Evolutionary conservation across 179 eudicot species (phyloP), one percentile per base, ranked within the genome.

Genomic region (Silene noctiflora): DNA sequence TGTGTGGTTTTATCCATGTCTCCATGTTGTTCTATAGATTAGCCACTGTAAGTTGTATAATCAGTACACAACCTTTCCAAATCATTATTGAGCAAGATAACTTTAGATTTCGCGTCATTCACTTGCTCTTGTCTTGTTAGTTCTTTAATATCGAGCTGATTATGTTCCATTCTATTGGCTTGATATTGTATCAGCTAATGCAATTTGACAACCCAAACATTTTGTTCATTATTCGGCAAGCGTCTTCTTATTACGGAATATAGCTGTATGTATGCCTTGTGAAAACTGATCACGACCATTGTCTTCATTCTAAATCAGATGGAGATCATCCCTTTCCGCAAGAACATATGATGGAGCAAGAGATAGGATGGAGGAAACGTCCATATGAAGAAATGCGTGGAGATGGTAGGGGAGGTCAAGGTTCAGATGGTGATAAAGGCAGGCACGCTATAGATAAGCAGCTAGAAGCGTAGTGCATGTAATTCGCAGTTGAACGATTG

Each of bases 331-430:
- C 75, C 65, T 79, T 81, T 69, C 83, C 83, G n/a, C 87, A 83
- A 72, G 83, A 83, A 35, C 87, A 76, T 44, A 44, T 84, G 77
- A 53, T 84, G 77, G 88, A 79, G 59, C 86, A 76, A 64, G 83
- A 81, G 22, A 80, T 56, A 51, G 85, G 82, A 22, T 75, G 86
- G 86, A 73, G 84, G 78, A 86, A 83, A 76, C 85, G 81, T 4
- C 88, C 80, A 35, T 78, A 81, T 55, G 83, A 84, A 70, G 85
- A 82, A 53, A 79, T 80, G 73, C 88, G 81, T 21, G 86, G 81
- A 61, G 85, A 78, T 60, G 86, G 77, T 69, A 67, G 82, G 74
- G 78, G 78, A 24, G 71, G 60, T 33, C 85, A 83, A 68, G 83
- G 86, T 44, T 79, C 80, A 59, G 84, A 72, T 11, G 85, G 78